Evolutionary conservation across 106 monocot genomes (phyloP), one percentile per base, ranked within the genome.

Genomic region (Vanilla planifolia): DNA sequence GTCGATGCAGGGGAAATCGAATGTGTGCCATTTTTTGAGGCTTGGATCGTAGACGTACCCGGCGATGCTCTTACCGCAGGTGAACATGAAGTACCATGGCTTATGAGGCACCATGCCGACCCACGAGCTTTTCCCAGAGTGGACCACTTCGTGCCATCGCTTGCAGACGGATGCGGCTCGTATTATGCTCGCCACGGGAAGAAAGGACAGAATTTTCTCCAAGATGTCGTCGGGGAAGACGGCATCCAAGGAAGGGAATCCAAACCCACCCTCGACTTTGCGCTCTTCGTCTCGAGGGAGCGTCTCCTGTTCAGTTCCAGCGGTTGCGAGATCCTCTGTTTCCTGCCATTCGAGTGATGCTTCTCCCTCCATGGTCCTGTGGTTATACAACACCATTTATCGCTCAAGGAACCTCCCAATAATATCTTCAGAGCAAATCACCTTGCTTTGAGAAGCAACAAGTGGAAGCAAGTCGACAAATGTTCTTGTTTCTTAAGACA

Each of bases 61-160:
- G 7, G 46, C 35, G 11, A 86, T 39, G 55, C 33, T 28, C 3
- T 80, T 78, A 43, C 68, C 79, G 34, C 55, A 65, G 15, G 86
- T 95, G 76, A 95, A 89, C 95, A 95, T 95, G 68, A 84, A 95
- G 64, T 95, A 95, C 95, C 95, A 95, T 1, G 95, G 95, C 70
- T 77, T 86, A 37, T 75, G 89, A 4, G 74, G 45, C 16, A 36
- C 8, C 27, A 48, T 71, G 67, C 35, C 33, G 51, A 72, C 67
- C 75, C 78, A 80, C 0, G 79, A 47, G 33, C 78, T 71, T 60
- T 79, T 80, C 51, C 63, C 80, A 3, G 86, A 81, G 14, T 65
- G 65, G 22, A 86, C 74, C 26, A 84, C 72, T 14, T 68, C 68
- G n/a, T 68, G 34, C 95, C 95, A 95, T 67, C 95, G 74, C 55